Percentiles rank a stretch among this genome's conserved stretches.
Evolutionary conservation across 2,329 filamentous ascomycete genomes (phyloP).

Genomic region (Neocatenulostroma microsporum): DNA sequence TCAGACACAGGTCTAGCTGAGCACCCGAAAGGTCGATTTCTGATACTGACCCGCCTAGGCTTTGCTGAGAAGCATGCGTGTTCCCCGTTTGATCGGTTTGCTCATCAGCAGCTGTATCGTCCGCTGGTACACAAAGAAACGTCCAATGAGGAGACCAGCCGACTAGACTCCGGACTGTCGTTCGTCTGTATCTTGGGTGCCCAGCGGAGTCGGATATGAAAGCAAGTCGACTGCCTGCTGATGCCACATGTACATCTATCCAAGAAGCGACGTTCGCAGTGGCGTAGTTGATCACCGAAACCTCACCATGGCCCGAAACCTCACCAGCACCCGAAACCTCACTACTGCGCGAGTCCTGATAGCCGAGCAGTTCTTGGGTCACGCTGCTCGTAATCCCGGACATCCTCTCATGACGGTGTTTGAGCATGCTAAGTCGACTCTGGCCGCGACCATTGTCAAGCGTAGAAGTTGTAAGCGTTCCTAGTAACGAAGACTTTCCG

Average conservation of each 20-base stretch:
- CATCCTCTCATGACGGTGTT: slow-evolving; percentile 85
- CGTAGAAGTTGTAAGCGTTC: slow-evolving; percentile 77
- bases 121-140: slow-evolving; percentile 75
- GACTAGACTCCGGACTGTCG: slow-evolving; percentile 79
- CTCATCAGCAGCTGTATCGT: slow-evolving; percentile 58
- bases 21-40: slow-evolving; percentile 67
- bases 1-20: slow-evolving; percentile 77
- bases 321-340: no score
- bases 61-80: slow-evolving; percentile 46
- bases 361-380: slow-evolving; percentile 87
- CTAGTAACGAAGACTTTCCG: slow-evolving; percentile 85
- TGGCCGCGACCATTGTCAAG: slow-evolving; percentile 89
- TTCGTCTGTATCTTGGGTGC: slow-evolving; percentile 79
- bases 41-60: slow-evolving; percentile 43
- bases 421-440: slow-evolving; percentile 78
- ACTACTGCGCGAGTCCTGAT: slow-evolving; percentile 39
- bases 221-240: slow-evolving; percentile 66
- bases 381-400: slow-evolving; percentile 92
- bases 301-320: no score
- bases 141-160: slow-evolving; percentile 97
- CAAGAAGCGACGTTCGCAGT: slow-evolving; percentile 82
- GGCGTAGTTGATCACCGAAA: slow-evolving; percentile 69
- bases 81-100: slow-evolving; percentile 34
- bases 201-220: slow-evolving; percentile 90
- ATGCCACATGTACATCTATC: slow-evolving; percentile 82